Percentiles rank a stretch among this genome's conserved stretches.
Conservation (phyloP, 1,284 basidiomycete species). For the Heterobasidion parviporum region DNA sequence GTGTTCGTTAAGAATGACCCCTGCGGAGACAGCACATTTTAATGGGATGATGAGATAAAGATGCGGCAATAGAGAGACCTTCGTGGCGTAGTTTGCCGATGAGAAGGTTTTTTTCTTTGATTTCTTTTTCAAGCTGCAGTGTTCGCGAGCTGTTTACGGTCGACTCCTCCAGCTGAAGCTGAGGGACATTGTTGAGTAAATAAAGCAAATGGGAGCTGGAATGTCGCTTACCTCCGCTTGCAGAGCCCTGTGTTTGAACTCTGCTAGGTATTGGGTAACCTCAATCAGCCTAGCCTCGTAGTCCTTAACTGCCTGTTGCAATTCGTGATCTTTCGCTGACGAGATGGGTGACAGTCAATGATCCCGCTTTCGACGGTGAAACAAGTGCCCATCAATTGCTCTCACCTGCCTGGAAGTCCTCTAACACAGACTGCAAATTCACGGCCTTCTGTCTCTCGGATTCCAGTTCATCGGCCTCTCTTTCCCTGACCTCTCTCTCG, state of each 20-base stretch:
- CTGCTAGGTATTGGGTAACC: constrained; percentile 67
- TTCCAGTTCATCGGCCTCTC: constrained; percentile 49
- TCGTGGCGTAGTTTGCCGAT: constrained; percentile 94
- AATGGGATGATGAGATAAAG: background rate
- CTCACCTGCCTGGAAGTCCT: constrained; percentile 90
- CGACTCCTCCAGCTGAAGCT: constrained; percentile 70
- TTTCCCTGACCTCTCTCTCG: constrained; percentile 47
- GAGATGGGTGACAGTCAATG: background rate
- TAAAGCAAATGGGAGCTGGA: background rate
- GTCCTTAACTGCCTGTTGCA: constrained; percentile 73
- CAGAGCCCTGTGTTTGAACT: constrained; percentile 80
- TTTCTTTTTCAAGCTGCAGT: constrained; percentile 74
- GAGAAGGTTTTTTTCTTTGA: constrained; percentile 90
- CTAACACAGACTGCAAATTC: constrained; percentile 88
- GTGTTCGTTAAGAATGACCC: constrained; percentile 95
- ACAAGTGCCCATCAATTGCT: constrained; percentile 7
- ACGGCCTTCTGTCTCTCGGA: constrained; percentile 68
- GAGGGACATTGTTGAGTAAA: background rate
- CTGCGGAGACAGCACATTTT: constrained; percentile 29
- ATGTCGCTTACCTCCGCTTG: constrained; percentile 65
- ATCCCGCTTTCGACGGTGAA: background rate
- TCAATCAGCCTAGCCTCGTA: constrained; percentile 69
- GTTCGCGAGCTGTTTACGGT: constrained; percentile 60
- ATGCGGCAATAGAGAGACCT: constrained; percentile 40
- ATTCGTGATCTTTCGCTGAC: constrained; percentile 67